These are phyloP conservation scores for Xylaria cubensis DNA, from an alignment of 495 filamentous ascomycete genomes.

Conservation along the genomic window DNA sequence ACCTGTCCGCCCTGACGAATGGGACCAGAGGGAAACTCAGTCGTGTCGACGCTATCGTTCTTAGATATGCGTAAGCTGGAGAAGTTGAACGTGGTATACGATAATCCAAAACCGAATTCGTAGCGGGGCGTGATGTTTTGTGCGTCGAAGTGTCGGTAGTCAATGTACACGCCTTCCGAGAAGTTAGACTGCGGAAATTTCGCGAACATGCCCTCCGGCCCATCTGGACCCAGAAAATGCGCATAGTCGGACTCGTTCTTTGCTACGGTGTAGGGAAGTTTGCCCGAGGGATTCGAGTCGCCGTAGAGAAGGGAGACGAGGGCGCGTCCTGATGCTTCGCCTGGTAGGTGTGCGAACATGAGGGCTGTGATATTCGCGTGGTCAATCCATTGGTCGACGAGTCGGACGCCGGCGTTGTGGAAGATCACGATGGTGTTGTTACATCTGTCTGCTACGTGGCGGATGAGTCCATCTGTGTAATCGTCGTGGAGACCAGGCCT, in stretches of 20 bases:
- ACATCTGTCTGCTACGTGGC: constrained; percentile 52
- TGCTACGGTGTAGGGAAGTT: constrained; percentile 66
- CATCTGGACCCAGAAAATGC: constrained; percentile 18
- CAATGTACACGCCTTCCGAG: constrained; percentile 58
- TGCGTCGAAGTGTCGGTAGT: constrained; percentile 63
- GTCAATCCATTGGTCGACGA: constrained; percentile 54
- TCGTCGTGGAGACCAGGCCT: constrained; percentile 39
- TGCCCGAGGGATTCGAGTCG: constrained; percentile 56
- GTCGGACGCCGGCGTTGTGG: constrained; percentile 56
- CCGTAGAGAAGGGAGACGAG: constrained; percentile 60
- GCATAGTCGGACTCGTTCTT: constrained; percentile 60
- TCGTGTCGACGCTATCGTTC: not conserved
- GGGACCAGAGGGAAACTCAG: constrained; percentile 31
- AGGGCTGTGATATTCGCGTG: constrained; percentile 61
- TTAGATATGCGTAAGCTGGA: constrained; percentile 37
- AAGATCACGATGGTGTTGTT: constrained; percentile 61
- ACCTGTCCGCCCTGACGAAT: constrained; percentile 56
- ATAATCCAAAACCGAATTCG: constrained; percentile 68
- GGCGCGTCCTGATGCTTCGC: constrained; percentile 56
- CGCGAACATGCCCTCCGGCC: constrained; percentile 22
- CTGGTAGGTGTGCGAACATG: constrained; percentile 57
- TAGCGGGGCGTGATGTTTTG: constrained; percentile 61
- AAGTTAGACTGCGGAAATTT: constrained; percentile 56
- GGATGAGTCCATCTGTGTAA: constrained; percentile 54
- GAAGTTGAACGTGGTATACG: constrained; percentile 63